Conservation (phyloP, 345 rosid species). For the Gossypium stocksii region DNA sequence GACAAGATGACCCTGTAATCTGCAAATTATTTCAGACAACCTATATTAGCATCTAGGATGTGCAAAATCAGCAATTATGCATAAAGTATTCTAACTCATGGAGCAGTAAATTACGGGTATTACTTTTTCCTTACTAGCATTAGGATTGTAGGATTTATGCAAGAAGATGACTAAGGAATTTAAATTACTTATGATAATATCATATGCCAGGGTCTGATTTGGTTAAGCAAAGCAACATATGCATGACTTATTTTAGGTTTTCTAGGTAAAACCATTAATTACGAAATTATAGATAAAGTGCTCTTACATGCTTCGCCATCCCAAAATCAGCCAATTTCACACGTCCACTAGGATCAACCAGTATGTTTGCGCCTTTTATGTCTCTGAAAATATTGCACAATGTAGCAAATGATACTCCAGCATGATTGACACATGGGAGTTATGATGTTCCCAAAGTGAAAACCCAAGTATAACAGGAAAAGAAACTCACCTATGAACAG, state of each 20-base stretch:
- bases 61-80: neutral
- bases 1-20: slow-evolving; percentile 82
- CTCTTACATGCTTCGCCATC: slow-evolving; percentile 67
- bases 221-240: neutral
- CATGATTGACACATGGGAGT: neutral
- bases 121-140: slow-evolving; percentile 8
- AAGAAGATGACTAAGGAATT: neutral
- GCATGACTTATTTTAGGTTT: neutral
- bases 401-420: slow-evolving; percentile 9
- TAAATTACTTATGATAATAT: neutral
- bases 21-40: slow-evolving; percentile 32
- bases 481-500: slow-evolving; percentile 59
- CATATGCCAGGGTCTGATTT: neutral
- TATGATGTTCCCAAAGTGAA: neutral
- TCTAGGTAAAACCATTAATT: neutral
- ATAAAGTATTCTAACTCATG: neutral
- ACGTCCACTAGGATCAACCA: slow-evolving; percentile 73
- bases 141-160: neutral
- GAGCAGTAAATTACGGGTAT: neutral
- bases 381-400: slow-evolving; percentile 42
- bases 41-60: slow-evolving; percentile 14
- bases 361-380: slow-evolving; percentile 82
- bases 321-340: slow-evolving; percentile 79
- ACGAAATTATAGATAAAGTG: neutral
- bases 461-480: neutral